Percentiles rank a stretch among this genome's conserved stretches.
phyloP scores from a whole-genome alignment of 805 yeast species.

The Zygoascus biomembranicola region DNA sequence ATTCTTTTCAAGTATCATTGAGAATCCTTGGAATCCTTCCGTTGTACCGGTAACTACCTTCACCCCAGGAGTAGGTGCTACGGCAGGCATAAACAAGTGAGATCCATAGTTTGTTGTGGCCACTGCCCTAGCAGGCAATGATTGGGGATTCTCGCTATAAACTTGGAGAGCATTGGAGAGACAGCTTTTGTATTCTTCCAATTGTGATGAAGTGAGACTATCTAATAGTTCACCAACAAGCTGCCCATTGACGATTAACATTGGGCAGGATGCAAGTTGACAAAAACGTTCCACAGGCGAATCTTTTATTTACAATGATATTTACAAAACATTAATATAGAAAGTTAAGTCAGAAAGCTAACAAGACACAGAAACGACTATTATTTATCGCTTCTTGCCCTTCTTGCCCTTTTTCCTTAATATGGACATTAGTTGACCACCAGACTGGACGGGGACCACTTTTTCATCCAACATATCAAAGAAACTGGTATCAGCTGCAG shows the following conservation, averaged over 20 bases:
- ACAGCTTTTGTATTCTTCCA: not conserved
- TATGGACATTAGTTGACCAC: slow-evolving; percentile 41
- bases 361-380: not conserved
- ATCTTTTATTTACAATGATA: not conserved
- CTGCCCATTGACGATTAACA: not conserved
- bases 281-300: not conserved
- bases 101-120: not conserved
- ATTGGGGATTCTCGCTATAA: not conserved
- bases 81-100: slow-evolving; percentile 5
- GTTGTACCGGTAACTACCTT: not conserved
- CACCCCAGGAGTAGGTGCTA: not conserved
- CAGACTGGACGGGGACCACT: slow-evolving; percentile 46
- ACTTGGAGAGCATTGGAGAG: not conserved
- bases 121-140: slow-evolving; percentile 1
- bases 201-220: not conserved
- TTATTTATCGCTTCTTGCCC: not conserved
- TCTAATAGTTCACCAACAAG: not conserved
- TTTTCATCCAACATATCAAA: slow-evolving; percentile 53
- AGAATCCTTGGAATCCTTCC: not conserved
- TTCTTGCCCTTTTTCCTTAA: slow-evolving; percentile 38
- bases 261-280: not conserved
- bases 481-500: slow-evolving; percentile 36
- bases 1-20: not conserved
- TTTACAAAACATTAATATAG: not conserved
- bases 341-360: not conserved